Base-by-base conservation (phyloP, 78 protist genomes). In the Dictyostelium citrinum region DNA sequence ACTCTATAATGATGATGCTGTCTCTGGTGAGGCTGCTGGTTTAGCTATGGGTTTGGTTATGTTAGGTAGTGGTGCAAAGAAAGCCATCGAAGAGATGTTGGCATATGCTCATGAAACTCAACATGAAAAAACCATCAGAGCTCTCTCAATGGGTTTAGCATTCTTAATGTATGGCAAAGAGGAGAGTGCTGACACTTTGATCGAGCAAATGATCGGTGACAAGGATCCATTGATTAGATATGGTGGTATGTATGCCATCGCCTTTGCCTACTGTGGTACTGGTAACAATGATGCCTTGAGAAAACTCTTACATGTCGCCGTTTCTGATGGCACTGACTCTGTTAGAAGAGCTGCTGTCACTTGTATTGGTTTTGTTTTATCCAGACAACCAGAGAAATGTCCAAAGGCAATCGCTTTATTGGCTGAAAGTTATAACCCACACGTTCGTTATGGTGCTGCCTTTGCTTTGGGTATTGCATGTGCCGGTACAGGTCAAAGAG, bases 341-440 rank as follows among this genome's bases (percentile, higher is more conserved):
- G 99, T 99, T 37, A 96, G 99, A 45, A 96, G 99, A 39, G 99
- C 99, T 4, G 99, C 99, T 5, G 99, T 98, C 35, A 98, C 97
- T 3, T 81, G 96, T 33, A 90, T 99, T 33, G 99, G 99, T 64
- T 99, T 99, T 82, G 84, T 99, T 9, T 86, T 97, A 55, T 75
- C 93, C 43, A 81, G 90, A 49, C 83, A 90, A 27, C 99, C 99
- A 51, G 91, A 97, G 82, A 96, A 79, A 70, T 94, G 98, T 83
- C 97, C 99, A 61, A 64, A 96, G 77, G 58, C 98, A 24, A 98
- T 97, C 41, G 37, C 93, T 17, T 92, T 98, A 22, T 83, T 99
- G 16, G 83, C 98, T 35, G 99, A 99, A 82, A 46, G 91, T 60
- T 99, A 98, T 97, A 99, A 99, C 82, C 99, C 99, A 27, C 99